These are phyloP conservation scores for Botrytis byssoidea DNA, from an alignment of 2,329 filamentous ascomycete species.

Conservation along the genomic window DNA sequence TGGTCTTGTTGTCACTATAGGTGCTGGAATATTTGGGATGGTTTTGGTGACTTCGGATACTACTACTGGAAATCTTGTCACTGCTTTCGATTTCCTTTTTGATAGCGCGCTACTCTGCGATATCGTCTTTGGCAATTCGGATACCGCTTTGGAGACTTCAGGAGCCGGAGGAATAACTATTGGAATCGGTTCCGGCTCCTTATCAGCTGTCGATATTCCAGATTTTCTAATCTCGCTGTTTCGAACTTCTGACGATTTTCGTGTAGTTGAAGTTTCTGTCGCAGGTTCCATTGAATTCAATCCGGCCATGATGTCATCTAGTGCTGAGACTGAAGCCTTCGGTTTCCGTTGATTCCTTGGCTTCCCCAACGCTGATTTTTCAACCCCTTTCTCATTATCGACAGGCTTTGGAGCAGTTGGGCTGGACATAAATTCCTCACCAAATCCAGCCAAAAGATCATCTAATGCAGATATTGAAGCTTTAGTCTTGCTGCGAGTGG, in stretches of 20 bases:
- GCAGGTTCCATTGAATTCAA: neutral
- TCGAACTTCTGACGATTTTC: neutral
- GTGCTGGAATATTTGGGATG: neutral
- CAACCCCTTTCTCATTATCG: constrained; percentile 8
- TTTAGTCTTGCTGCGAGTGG: neutral
- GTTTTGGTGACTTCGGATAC: neutral
- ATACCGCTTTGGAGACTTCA: neutral
- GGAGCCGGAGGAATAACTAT: neutral
- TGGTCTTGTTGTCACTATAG: neutral
- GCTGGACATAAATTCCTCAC: neutral
- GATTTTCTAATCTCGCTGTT: neutral
- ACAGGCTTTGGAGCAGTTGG: neutral
- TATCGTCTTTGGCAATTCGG: neutral
- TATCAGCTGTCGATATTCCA: neutral
- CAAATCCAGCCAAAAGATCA: constrained; percentile 21
- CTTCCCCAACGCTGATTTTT: neutral
- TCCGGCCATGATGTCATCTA: constrained; percentile 22
- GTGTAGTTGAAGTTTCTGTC: neutral
- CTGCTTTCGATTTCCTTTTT: neutral
- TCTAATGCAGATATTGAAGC: constrained; percentile 20
- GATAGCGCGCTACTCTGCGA: neutral
- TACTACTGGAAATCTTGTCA: neutral
- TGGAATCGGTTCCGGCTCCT: neutral
- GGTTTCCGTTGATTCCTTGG: neutral
- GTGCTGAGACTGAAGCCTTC: constrained; percentile 7